These are phyloP conservation scores for Eremothecium coryli DNA, from an alignment of 1,139 yeast species.

Conservation along the genomic window DNA sequence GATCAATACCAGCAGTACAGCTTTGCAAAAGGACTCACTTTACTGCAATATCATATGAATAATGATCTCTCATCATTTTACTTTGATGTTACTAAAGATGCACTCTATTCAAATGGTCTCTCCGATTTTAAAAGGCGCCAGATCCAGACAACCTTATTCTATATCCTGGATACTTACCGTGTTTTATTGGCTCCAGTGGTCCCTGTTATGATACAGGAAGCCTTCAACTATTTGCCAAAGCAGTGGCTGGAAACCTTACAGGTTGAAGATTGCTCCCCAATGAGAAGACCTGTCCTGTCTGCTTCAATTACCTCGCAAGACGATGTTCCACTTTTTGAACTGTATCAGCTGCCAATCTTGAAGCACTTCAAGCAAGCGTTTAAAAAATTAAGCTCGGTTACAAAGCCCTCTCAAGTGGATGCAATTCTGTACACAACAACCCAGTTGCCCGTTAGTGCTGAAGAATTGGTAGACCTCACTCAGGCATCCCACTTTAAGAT, in stretches of 20 bases:
- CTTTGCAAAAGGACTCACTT: conserved; percentile 56
- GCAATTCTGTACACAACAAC: conserved; percentile 34
- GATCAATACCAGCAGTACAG: conserved; percentile 47
- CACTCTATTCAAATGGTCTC: conserved; percentile 60
- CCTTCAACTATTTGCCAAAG: conserved; percentile 49
- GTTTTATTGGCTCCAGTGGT: conserved; percentile 69
- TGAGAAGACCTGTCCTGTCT: too few species aligned
- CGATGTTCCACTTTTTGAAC: too few species aligned
- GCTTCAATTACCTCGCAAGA: too few species aligned
- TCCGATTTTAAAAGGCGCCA: conserved; percentile 47
- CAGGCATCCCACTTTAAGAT: conserved; percentile 37
- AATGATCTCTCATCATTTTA: conserved; percentile 71
- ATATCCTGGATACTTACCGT: conserved; percentile 52
- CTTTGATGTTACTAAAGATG: conserved; percentile 79
- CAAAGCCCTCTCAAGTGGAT: conserved; percentile 57
- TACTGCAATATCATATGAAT: conserved; percentile 63
- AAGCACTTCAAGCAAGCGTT: conserved; percentile 14
- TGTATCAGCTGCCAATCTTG: too few species aligned
- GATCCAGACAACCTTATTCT: conserved; percentile 61
- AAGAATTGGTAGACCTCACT: conserved; percentile 45
- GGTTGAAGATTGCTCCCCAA: too few species aligned
- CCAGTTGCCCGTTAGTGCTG: conserved; percentile 20
- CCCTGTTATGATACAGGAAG: conserved; percentile 82
- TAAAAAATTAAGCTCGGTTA: conserved; percentile 32
- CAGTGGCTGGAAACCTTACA: conserved; percentile 11